A percentile compares a stretch with the other conserved stretches of the same genome.
Evolutionary conservation across 1,284 basidiomycete genomes (phyloP).

Genomic region (Kwoniella shivajii): DNA sequence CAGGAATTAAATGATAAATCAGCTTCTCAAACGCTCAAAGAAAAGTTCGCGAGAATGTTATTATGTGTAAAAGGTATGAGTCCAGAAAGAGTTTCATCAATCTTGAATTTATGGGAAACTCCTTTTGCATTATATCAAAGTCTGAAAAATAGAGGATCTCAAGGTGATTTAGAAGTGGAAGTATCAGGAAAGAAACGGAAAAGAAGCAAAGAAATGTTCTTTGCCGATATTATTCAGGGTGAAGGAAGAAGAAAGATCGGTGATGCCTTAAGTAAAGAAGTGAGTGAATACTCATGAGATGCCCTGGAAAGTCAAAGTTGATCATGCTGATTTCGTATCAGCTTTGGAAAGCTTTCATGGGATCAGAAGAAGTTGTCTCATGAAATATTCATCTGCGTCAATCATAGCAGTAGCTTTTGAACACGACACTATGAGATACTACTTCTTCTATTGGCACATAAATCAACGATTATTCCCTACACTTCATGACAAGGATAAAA

Average conservation of each 20-base stretch:
- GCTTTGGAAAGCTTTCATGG: slow-evolving; percentile 27
- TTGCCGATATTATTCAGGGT: slow-evolving; percentile 49
- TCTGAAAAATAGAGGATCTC: slow-evolving; percentile 30
- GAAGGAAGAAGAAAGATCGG: slow-evolving; percentile 55
- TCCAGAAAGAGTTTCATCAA: slow-evolving; percentile 57
- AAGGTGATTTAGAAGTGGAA: not conserved
- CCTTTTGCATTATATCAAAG: slow-evolving; percentile 54
- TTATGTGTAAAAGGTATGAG: slow-evolving; percentile 59
- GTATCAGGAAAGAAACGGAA: slow-evolving; percentile 25
- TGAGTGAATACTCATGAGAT: slow-evolving; percentile 35
- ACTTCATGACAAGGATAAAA: too few relatives aligned
- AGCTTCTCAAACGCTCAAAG: slow-evolving; percentile 54
- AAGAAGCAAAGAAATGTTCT: slow-evolving; percentile 42
- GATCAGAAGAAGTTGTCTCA: too few relatives aligned
- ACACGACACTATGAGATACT: too few relatives aligned
- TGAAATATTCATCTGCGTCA: too few relatives aligned
- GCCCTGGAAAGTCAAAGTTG: not conserved
- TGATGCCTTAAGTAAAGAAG: slow-evolving; percentile 53
- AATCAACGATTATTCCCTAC: too few relatives aligned
- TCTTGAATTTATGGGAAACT: slow-evolving; percentile 58
- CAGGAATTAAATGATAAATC: slow-evolving; percentile 59
- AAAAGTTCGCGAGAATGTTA: slow-evolving; percentile 60
- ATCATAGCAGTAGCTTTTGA: too few relatives aligned
- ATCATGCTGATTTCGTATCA: not conserved
- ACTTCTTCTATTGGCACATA: too few relatives aligned